Evolutionary conservation across 352 stramenopile genomes (phyloP).

Genomic region (Phytophthora brassicae): DNA sequence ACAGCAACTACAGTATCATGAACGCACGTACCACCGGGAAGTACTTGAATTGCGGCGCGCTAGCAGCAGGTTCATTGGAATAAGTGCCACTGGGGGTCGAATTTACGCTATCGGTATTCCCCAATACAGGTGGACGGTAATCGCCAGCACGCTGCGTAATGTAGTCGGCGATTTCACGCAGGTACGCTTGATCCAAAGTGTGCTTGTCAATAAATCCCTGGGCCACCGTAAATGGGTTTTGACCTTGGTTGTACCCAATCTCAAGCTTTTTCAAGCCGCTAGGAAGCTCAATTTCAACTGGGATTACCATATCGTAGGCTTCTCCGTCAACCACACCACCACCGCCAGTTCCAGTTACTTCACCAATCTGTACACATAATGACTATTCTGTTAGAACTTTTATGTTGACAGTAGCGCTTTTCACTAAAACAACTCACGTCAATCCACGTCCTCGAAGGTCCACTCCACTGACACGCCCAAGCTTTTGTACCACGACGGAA

Average conservation of each 20-base stretch:
- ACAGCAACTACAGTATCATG: neutral
- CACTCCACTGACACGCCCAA: conserved; percentile 95
- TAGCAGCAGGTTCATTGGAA: conserved; percentile 4
- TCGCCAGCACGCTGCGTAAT: conserved; percentile 92
- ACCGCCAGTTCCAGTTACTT: conserved; percentile 86
- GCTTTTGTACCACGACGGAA: conserved; percentile 94
- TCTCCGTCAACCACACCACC: conserved; percentile 91
- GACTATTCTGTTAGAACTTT: neutral
- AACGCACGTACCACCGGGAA: conserved; percentile 59
- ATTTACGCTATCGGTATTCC: conserved; percentile 36
- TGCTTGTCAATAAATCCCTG: conserved; percentile 97
- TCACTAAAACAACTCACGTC: conserved; percentile 70
- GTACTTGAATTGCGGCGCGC: conserved; percentile 47
- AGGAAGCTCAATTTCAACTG: conserved; percentile 95
- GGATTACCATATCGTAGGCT: conserved; percentile 95
- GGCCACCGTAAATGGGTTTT: conserved; percentile 96
- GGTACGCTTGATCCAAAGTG: conserved; percentile 92
- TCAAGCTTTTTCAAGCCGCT: conserved; percentile 92
- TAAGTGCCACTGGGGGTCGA: conserved; percentile 14
- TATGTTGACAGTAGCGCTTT: neutral
- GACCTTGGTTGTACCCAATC: conserved; percentile 97
- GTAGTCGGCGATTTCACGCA: conserved; percentile 95
- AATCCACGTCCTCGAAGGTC: conserved; percentile 91
- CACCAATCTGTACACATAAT: conserved; percentile 55
- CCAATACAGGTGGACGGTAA: conserved; percentile 70